Conservation (phyloP, 2,329 filamentous ascomycete species). For the Emericellopsis cladophorae region DNA sequence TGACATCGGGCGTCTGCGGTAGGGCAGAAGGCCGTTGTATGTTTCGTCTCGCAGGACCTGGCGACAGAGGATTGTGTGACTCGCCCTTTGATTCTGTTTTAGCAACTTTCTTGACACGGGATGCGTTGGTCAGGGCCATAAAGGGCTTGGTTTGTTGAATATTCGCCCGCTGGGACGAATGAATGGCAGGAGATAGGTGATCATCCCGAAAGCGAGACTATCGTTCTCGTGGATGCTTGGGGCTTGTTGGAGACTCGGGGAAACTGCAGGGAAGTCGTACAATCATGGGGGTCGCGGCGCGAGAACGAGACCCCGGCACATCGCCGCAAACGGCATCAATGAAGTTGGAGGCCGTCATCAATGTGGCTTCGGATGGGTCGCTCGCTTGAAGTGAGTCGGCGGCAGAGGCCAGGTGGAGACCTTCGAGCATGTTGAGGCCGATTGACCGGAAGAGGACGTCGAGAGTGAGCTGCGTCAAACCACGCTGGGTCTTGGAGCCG, state of each 20-base stretch:
- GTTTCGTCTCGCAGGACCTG: conserved; percentile 39
- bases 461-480: conserved; percentile 81
- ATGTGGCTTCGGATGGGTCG: conserved; percentile 69
- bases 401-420: conserved; percentile 41
- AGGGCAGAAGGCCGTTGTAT: conserved; percentile 58
- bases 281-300: conserved; percentile 57
- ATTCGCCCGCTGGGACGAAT: conserved; percentile 20
- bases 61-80: conserved; percentile 20
- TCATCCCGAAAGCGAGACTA: conserved; percentile 10
- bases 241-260: conserved; percentile 16
- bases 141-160: conserved; percentile 11
- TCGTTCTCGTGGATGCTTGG: conserved; percentile 33
- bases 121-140: conserved; percentile 33
- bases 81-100: conserved; percentile 38
- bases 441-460: conserved; percentile 83
- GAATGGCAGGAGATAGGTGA: neutral
- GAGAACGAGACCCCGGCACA: conserved; percentile 42
- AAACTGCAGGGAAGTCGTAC: conserved; percentile 28
- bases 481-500: conserved; percentile 74
- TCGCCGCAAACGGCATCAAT: conserved; percentile 71
- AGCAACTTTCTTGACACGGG: conserved; percentile 31
- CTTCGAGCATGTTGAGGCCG: conserved; percentile 55
- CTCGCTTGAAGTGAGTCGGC: conserved; percentile 64
- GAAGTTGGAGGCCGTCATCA: conserved; percentile 64
- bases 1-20: conserved; percentile 64